Evolutionary conservation across 805 yeast species (phyloP).

Genomic region (Yarrowia sp.): DNA sequence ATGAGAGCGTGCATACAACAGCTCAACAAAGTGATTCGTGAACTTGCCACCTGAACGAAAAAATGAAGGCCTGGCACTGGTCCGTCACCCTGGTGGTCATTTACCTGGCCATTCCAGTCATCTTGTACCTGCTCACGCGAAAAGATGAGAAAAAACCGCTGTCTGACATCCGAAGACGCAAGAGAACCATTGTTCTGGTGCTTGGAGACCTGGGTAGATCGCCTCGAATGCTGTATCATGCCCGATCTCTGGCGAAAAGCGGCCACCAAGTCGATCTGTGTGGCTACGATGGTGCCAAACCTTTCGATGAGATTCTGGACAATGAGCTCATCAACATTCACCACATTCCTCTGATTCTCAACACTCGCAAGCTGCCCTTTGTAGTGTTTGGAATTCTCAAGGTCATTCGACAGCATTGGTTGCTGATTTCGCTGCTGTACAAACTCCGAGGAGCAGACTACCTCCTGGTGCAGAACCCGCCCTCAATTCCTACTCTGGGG

Average conservation of each 20-base stretch:
- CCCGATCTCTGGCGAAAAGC: constrained; percentile 68
- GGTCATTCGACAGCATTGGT: constrained; percentile 61
- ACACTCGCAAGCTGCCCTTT: constrained; percentile 55
- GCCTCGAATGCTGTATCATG: constrained; percentile 94
- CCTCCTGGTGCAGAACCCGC: constrained; percentile 84
- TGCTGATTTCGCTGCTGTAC: constrained; percentile 59
- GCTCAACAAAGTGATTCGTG: constrained; percentile 34
- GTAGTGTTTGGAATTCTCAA: constrained; percentile 64
- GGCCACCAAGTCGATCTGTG: constrained; percentile 83
- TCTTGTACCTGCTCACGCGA: constrained; percentile 42
- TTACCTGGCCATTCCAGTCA: constrained; percentile 43
- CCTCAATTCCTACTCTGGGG: constrained; percentile 81
- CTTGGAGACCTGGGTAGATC: constrained; percentile 95
- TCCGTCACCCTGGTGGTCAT: constrained; percentile 40
- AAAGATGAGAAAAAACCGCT: constrained; percentile 30
- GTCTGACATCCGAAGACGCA: constrained; percentile 46
- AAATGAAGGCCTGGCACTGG: constrained; percentile 40
- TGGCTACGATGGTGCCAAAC: constrained; percentile 61
- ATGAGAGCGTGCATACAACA: constrained; percentile 26
- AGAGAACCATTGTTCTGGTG: constrained; percentile 77
- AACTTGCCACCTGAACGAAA: constrained; percentile 12
- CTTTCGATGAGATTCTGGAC: constrained; percentile 44
- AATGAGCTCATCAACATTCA: constrained; percentile 47
- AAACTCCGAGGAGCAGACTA: constrained; percentile 66
- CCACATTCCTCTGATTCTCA: constrained; percentile 46